Evolutionary conservation across 768 basidiomycete species (phyloP).

Genomic region (Trametes punicea): DNA sequence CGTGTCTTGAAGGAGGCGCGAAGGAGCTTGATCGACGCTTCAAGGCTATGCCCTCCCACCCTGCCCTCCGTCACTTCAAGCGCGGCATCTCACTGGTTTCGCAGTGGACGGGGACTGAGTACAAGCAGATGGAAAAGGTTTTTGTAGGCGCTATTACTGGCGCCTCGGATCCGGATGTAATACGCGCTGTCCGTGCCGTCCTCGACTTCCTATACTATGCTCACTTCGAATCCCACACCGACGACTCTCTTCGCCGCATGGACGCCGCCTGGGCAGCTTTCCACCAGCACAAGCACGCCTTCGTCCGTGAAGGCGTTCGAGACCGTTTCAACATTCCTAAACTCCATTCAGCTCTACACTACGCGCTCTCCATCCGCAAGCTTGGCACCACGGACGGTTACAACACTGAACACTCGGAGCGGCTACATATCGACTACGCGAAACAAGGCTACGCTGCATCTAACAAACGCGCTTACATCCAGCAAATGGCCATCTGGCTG

Average conservation of each 20-base stretch:
- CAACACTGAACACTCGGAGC: constrained; percentile 37
- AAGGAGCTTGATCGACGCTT: constrained; percentile 38
- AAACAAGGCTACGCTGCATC: constrained; percentile 35
- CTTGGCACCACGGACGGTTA: constrained; percentile 37
- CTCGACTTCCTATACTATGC: no score
- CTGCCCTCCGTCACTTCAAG: no score
- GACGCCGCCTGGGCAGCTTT: constrained; percentile 31
- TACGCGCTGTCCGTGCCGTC: no score
- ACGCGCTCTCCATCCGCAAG: constrained; percentile 26
- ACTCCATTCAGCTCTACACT: constrained; percentile 33
- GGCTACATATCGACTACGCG: constrained; percentile 37
- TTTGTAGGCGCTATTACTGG: no score
- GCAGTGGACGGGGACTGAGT: no score
- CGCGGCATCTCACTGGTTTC: no score
- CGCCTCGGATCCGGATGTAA: no score
- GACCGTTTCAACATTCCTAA: constrained; percentile 37
- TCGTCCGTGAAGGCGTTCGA: constrained; percentile 33
- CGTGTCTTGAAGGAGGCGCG: constrained; percentile 8
- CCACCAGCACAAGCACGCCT: constrained; percentile 37
- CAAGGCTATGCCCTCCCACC: constrained; percentile 19
- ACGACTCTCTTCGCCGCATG: constrained; percentile 29
- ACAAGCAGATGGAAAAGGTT: no score
- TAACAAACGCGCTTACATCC: constrained; percentile 34
- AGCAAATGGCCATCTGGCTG: constrained; percentile 40
- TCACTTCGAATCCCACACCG: constrained; percentile 29